A percentile compares a stretch with the other conserved stretches of the same genome.
phyloP scores from a whole-genome alignment of 179 eudicot species.

The Corrigiola litoralis region DNA sequence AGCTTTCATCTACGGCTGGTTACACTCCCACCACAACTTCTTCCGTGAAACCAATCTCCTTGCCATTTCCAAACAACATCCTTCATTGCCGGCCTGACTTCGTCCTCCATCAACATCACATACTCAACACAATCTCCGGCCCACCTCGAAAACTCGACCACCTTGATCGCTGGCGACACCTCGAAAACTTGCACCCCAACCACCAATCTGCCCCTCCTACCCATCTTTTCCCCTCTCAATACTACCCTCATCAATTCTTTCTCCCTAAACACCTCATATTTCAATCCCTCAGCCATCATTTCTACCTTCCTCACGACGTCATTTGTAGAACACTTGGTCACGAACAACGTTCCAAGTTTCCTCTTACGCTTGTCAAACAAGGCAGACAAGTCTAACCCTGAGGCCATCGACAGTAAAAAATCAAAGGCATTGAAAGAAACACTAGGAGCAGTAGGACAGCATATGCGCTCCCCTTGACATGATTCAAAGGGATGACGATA shows the following conservation, averaged over 20 bases:
- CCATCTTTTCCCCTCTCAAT: slow-evolving; percentile 18
- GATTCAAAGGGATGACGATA: slow-evolving; percentile 13
- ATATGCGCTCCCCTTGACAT: slow-evolving; percentile 2
- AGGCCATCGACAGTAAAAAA: slow-evolving; percentile 23
- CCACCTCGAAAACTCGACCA: slow-evolving; percentile 28
- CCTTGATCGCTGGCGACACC: slow-evolving; percentile 19
- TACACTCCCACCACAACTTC: slow-evolving; percentile 10
- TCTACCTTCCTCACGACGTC: slow-evolving; percentile 20
- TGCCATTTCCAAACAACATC: slow-evolving; percentile 36
- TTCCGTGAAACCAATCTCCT: slow-evolving; percentile 27
- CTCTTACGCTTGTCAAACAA: slow-evolving; percentile 16
- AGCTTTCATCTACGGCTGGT: not conserved
- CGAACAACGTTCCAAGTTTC: slow-evolving; percentile 8
- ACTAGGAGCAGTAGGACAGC: slow-evolving; percentile 5
- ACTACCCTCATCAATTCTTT: slow-evolving; percentile 19
- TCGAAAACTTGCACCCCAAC: slow-evolving; percentile 19
- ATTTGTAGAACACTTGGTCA: slow-evolving; percentile 7
- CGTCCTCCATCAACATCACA: slow-evolving; percentile 34
- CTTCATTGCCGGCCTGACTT: slow-evolving; percentile 32
- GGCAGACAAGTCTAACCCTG: slow-evolving; percentile 29
- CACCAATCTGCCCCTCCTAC: slow-evolving; percentile 27
- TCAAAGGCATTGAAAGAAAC: slow-evolving; percentile 30
- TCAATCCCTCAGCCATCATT: slow-evolving; percentile 11
- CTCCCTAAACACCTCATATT: slow-evolving; percentile 16
- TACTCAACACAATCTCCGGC: slow-evolving; percentile 29